Evolutionary conservation across 129 eudicot species (phyloP).

Genomic region (Flaveria bidentis): DNA sequence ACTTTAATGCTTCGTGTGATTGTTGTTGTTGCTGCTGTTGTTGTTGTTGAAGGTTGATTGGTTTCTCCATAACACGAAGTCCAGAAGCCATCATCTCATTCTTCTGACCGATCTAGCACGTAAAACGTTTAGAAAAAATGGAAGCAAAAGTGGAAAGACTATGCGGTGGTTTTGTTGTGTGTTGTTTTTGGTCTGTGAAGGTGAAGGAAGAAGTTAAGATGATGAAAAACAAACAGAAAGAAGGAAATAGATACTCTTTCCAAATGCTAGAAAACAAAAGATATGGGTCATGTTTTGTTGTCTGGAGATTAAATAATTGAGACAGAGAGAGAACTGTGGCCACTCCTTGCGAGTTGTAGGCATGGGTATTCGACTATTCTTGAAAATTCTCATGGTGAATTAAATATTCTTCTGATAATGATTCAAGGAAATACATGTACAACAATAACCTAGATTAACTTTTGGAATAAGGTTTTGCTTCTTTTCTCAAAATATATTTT

Average conservation of each 20-base stretch:
- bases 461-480: background rate
- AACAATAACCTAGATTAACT: background rate
- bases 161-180: constrained; percentile 24
- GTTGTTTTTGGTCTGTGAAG: constrained; percentile 34
- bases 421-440: background rate
- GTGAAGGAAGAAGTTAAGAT: constrained; percentile 22
- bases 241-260: constrained; percentile 50
- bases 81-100: constrained; percentile 46
- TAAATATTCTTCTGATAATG: background rate
- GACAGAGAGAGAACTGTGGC: constrained; percentile 52
- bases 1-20: constrained; percentile 48
- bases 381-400: constrained; percentile 18
- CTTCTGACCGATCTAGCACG: constrained; percentile 33
- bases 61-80: constrained; percentile 40
- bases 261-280: constrained; percentile 81
- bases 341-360: constrained; percentile 49
- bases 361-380: constrained; percentile 7
- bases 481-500: background rate
- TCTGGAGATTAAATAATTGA: constrained; percentile 53
- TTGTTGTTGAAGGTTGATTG: constrained; percentile 33
- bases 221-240: constrained; percentile 40
- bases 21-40: constrained; percentile 39
- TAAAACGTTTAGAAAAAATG: constrained; percentile 23
- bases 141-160: constrained; percentile 34
- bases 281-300: constrained; percentile 60